These are phyloP conservation scores for Suhomyces kilbournensis DNA, from an alignment of 805 yeast species.

Conservation along the genomic window DNA sequence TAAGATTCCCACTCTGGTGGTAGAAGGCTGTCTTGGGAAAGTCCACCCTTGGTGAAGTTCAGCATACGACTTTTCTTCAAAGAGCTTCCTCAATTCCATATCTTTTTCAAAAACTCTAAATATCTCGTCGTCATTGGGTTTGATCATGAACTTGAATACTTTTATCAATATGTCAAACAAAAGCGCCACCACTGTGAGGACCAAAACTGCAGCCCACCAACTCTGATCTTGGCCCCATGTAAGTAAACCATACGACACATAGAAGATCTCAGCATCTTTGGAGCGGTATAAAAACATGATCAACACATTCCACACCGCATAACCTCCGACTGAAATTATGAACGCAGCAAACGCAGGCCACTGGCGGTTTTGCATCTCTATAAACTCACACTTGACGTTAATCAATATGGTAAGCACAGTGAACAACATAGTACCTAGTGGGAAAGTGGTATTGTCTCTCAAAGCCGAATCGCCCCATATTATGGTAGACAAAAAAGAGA, in stretches of 20 bases:
- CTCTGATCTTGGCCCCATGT: constrained; percentile 77
- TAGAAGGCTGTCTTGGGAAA: constrained; percentile 49
- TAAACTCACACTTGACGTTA: constrained; percentile 71
- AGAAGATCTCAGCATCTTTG: constrained; percentile 58
- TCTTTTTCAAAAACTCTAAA: constrained; percentile 78
- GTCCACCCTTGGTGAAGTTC: constrained; percentile 82
- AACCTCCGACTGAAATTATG: constrained; percentile 75
- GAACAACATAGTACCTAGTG: constrained; percentile 74
- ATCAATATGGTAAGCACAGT: constrained; percentile 71
- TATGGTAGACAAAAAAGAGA: constrained; percentile 63
- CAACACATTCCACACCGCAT: constrained; percentile 78
- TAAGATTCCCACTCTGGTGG: constrained; percentile 10
- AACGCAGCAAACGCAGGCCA: constrained; percentile 66
- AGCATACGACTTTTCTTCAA: constrained; percentile 69
- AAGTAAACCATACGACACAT: constrained; percentile 66
- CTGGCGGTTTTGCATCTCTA: constrained; percentile 77
- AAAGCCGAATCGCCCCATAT: constrained; percentile 71
- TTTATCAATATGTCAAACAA: constrained; percentile 65
- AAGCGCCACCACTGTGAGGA: constrained; percentile 56
- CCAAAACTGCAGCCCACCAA: constrained; percentile 80
- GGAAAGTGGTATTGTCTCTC: constrained; percentile 73
- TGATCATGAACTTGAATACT: constrained; percentile 50
- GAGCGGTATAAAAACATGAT: constrained; percentile 64
- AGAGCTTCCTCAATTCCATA: constrained; percentile 56
- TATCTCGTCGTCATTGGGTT: constrained; percentile 72